Base-by-base conservation (phyloP, 495 filamentous ascomycete genomes). In the Hyaloscypha finlandica region DNA sequence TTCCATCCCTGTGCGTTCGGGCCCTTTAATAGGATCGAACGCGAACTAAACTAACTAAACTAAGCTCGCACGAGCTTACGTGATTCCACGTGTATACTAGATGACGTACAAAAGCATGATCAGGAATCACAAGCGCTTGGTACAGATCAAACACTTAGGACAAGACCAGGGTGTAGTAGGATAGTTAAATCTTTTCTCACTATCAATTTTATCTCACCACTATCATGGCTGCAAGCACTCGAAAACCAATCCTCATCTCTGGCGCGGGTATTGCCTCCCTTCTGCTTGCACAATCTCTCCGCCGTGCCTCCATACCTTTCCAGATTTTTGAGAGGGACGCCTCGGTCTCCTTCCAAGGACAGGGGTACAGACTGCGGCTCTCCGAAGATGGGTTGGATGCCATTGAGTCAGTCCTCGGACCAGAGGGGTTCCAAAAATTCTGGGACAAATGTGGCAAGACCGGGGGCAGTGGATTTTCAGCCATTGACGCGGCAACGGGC, bases 311-410 rank as follows among this genome's bases (percentile, higher is more conserved):
- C 0, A 82, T 84, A 25, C 83, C 83, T n/a, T 85, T 83, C 73
- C 72, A 67, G 16, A 74, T 86, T 56, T 85, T 81, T 66, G 83
- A 86, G 71, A 77, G 79, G 22, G 84, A 86, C 62, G 63, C 73
- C 6, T 81, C 79, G 0, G 74, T 85, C 63, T 72, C 74, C 1
- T 83, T 81, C 65, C 83, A 83, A 48, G 81, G 78, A 3, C 83
- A 85, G 62, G 83, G 84, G 8, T 85, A 86, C 74, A 74, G 86
- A 11, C 77, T 88, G 6, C 80, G 84, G 33, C 78, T 88, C 6
- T 83, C 80, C 2, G 22, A 71, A 2, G 76, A 85, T 65, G 84
- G 85, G 2, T 71, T 86, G 14, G 74, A 79, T 31, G 84, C 85
- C 22, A 80, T 89, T 58, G 77, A 85, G 61, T 77, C 79, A 0